Conservation (phyloP, 2,329 filamentous ascomycete genomes). For the Colletotrichum godetiae region DNA sequence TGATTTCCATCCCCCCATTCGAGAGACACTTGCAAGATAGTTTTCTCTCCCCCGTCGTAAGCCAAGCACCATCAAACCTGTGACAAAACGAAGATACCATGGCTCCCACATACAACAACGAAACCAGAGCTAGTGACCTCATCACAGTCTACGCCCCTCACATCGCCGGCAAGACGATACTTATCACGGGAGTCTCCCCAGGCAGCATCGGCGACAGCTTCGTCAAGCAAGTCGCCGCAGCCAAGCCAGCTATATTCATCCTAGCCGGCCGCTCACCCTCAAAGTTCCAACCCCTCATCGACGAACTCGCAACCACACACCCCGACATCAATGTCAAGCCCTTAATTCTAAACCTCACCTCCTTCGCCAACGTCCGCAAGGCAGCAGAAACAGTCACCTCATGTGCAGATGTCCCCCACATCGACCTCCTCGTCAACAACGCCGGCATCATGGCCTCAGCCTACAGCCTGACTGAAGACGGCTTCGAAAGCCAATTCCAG, state of each 20-base stretch:
- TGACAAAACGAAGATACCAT: not conserved
- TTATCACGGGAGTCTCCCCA: constrained; percentile 55
- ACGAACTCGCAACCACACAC: constrained; percentile 45
- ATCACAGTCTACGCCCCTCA: constrained; percentile 42
- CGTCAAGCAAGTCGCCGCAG: constrained; percentile 47
- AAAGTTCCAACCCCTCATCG: constrained; percentile 51
- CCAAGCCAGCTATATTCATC: constrained; percentile 54
- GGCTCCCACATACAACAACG: constrained; percentile 8
- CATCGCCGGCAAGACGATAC: constrained; percentile 50
- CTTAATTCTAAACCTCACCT: constrained; percentile 52
- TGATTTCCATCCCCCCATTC: too few relatives aligned
- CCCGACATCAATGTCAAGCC: constrained; percentile 48
- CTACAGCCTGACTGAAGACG: constrained; percentile 46
- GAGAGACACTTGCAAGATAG: not conserved
- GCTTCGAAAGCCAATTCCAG: constrained; percentile 51
- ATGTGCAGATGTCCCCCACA: constrained; percentile 45
- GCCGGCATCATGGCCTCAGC: constrained; percentile 54
- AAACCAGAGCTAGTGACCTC: constrained; percentile 42
- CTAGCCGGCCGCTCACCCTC: constrained; percentile 55
- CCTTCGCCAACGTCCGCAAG: constrained; percentile 50
- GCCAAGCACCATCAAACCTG: not conserved
- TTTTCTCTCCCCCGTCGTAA: not conserved
- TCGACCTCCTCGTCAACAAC: constrained; percentile 56
- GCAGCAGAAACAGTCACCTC: constrained; percentile 50
- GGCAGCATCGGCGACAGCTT: constrained; percentile 52